Evolutionary conservation across 768 basidiomycete species (phyloP).

Genomic region (Suillus variegatus): DNA sequence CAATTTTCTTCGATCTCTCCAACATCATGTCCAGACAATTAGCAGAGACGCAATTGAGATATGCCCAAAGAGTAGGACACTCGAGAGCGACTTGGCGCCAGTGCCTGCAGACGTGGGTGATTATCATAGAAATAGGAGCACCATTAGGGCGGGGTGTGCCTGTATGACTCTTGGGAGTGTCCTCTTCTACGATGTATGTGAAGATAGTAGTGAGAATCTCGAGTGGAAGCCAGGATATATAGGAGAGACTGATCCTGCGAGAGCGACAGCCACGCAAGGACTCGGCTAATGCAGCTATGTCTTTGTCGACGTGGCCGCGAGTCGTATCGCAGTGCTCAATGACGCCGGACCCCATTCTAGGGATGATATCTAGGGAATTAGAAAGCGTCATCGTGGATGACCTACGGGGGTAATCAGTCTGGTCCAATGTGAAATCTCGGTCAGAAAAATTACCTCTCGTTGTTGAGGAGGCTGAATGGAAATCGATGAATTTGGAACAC

Average conservation of each 20-base stretch:
- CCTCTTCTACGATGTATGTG: conserved; percentile 2
- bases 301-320: conserved; percentile 17
- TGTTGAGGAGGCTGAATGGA: background rate
- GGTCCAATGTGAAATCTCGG: background rate
- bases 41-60: conserved; percentile 35
- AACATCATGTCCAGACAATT: conserved; percentile 47
- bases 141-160: background rate
- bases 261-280: conserved; percentile 17
- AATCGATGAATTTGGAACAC: background rate
- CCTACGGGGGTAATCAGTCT: background rate
- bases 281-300: conserved; percentile 17
- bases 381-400: background rate
- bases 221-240: conserved; percentile 21
- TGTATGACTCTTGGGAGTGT: background rate
- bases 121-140: conserved; percentile 39
- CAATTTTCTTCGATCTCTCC: conserved; percentile 43
- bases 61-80: conserved; percentile 58
- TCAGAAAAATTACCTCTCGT: background rate
- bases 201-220: conserved; percentile 26
- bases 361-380: background rate
- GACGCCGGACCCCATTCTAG: background rate
- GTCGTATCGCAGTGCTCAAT: background rate
- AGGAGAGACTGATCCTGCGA: conserved; percentile 17
- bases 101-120: conserved; percentile 60
- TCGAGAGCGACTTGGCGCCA: conserved; percentile 58